phyloP scores from a whole-genome alignment of 768 basidiomycete species.

The Russula olivacea region DNA sequence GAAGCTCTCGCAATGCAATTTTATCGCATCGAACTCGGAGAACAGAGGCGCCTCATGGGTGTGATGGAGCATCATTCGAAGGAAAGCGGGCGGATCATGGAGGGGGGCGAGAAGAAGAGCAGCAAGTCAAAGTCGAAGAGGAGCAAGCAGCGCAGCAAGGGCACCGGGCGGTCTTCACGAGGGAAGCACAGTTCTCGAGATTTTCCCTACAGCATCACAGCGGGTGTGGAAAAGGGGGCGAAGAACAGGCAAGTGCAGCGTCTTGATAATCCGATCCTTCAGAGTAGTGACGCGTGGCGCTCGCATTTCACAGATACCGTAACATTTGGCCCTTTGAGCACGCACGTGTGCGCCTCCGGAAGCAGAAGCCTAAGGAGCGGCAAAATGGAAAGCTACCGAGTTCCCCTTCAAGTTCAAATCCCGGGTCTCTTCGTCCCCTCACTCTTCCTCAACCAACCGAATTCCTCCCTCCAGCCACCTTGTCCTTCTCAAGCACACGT shows the following conservation, averaged over 20 bases:
- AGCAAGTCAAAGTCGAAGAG: slow-evolving; percentile 22
- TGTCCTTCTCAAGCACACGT: slow-evolving; percentile 8
- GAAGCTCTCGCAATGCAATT: slow-evolving; percentile 89
- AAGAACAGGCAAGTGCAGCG: slow-evolving; percentile 69
- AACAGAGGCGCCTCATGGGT: slow-evolving; percentile 81
- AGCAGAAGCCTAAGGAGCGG: slow-evolving; percentile 18
- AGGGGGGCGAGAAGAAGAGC: slow-evolving; percentile 14
- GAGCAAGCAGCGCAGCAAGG: slow-evolving; percentile 27
- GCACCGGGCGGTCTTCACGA: slow-evolving; percentile 17
- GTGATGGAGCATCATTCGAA: slow-evolving; percentile 87
- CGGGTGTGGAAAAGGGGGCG: slow-evolving; percentile 88
- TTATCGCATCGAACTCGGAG: slow-evolving; percentile 85
- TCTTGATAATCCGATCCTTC: background rate
- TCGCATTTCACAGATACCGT: slow-evolving; percentile 56
- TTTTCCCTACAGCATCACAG: slow-evolving; percentile 91
- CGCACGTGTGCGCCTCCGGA: slow-evolving; percentile 69
- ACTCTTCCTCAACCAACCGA: slow-evolving; percentile 18
- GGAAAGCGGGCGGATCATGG: slow-evolving; percentile 40
- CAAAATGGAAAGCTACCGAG: background rate
- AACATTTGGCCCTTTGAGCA: slow-evolving; percentile 99
- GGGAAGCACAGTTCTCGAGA: slow-evolving; percentile 20
- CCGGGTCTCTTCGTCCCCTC: slow-evolving; percentile 13
- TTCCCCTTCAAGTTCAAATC: slow-evolving; percentile 6
- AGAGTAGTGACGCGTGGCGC: slow-evolving; percentile 1
- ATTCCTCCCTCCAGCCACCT: slow-evolving; percentile 20